Evolutionary conservation across 352 stramenopile species (phyloP).

Genomic region (Peronospora farinosa): DNA sequence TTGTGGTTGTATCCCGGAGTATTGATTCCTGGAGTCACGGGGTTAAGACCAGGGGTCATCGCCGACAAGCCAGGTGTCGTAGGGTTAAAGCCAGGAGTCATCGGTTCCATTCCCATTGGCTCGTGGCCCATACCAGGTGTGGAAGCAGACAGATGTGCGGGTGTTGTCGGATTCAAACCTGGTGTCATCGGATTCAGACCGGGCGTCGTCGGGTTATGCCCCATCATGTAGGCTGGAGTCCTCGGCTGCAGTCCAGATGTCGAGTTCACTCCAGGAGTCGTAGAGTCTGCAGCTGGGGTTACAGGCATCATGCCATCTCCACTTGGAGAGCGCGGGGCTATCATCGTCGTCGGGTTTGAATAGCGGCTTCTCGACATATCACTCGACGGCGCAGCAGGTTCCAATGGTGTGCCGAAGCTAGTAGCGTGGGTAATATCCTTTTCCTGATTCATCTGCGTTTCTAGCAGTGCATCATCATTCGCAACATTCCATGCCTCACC

Average conservation of each 20-base stretch:
- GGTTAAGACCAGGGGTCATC: slow-evolving; percentile 78
- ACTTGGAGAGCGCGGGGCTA: slow-evolving; percentile 60
- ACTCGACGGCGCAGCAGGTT: slow-evolving; percentile 63
- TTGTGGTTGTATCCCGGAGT: slow-evolving; percentile 83
- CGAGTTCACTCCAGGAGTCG: slow-evolving; percentile 74
- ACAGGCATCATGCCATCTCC: slow-evolving; percentile 59
- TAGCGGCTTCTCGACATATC: slow-evolving; percentile 53
- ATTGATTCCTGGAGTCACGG: slow-evolving; percentile 74
- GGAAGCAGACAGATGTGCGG: slow-evolving; percentile 58
- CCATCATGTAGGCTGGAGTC: slow-evolving; percentile 72
- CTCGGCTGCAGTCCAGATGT: slow-evolving; percentile 71
- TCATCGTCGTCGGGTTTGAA: slow-evolving; percentile 39
- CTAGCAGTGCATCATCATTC: slow-evolving; percentile 80
- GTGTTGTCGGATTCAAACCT: slow-evolving; percentile 67
- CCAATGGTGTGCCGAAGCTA: slow-evolving; percentile 77
- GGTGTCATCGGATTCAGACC: slow-evolving; percentile 77
- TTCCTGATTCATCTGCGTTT: slow-evolving; percentile 86
- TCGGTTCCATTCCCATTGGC: slow-evolving; percentile 74
- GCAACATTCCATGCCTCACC: slow-evolving; percentile 82
- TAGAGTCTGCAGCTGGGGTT: slow-evolving; percentile 63
- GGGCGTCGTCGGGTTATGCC: slow-evolving; percentile 72
- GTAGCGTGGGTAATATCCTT: slow-evolving; percentile 86
- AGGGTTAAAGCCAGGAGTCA: slow-evolving; percentile 85
- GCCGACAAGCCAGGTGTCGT: slow-evolving; percentile 71
- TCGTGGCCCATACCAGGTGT: slow-evolving; percentile 68